Base-by-base conservation (phyloP, 176 grass and related monocot genomes). In the Oryza rufipogon region DNA sequence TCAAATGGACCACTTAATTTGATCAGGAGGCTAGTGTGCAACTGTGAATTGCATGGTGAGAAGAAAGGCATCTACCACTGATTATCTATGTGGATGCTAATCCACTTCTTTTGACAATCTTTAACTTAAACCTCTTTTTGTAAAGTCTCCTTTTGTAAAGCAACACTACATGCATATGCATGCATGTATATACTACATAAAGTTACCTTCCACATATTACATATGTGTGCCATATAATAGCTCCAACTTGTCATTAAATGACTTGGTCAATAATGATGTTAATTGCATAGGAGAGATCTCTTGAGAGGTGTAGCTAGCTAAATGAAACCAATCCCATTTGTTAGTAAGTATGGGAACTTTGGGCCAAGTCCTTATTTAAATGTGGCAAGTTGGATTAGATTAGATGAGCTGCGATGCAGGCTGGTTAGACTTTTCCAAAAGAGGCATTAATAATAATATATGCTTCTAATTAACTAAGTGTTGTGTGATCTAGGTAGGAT, bases 141-240 rank as follows among this genome's bases (percentile, higher is more conserved):
- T 47, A 84, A 80, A 71, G 64, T 26, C 11, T 2, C 41, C 30
- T 70, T 89, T 89, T 7, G 60, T 52, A 81, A 81, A 76, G 83
- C 33, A 77, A n/a, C 22, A 36, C 45, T 66, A 71, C 9, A 42
- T 19, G 52, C 52, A 51, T 56, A 30, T 32, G 30, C 30, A 32
- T 32, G 16, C 54, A 19, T 19, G 5, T 19, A 63, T 63, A 63
- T 63, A 63, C 58, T 63, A 63, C 8, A 63, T 23, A 63, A 22
- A 63, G 58, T 63, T 23, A 63, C 8, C 2, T 23, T 23, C n/a
- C n/a, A 63, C 58, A 63, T 63, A 63, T 63, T n/a, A 3, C 58
- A 58, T 63, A 22, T 23, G 58, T 11, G 58, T 63, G 58, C n/a
- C 58, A 63, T 63, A 23, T 63, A 63, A 63, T 63, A 63, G 17